A percentile compares a stretch with the other conserved stretches of the same genome.
Conservation (phyloP, 1,284 basidiomycete species). For the Leccinum glutinopallens region DNA sequence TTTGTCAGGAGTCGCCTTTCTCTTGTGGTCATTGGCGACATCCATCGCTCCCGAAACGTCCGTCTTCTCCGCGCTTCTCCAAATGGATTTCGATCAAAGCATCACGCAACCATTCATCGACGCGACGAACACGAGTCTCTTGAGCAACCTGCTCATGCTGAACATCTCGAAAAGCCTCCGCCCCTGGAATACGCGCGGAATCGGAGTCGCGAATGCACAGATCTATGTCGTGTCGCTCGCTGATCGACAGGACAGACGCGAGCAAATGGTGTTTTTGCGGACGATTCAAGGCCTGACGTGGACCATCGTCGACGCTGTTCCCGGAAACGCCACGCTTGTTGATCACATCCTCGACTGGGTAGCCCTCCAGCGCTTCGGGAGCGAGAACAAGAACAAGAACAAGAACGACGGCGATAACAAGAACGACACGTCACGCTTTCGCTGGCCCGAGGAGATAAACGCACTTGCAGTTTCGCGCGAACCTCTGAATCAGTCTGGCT, state of each 20-base stretch:
- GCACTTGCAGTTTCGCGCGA: slow-evolving; percentile 31
- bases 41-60: slow-evolving; percentile 20
- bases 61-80: slow-evolving; percentile 19
- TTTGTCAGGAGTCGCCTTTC: slow-evolving; percentile 26
- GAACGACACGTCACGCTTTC: slow-evolving; percentile 33
- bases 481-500: slow-evolving; percentile 36
- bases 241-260: slow-evolving; percentile 27
- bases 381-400: background rate
- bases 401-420: background rate
- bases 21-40: slow-evolving; percentile 28
- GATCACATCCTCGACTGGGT: slow-evolving; percentile 47
- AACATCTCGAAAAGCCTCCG: slow-evolving; percentile 24
- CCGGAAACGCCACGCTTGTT: slow-evolving; percentile 41
- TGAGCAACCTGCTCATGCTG: slow-evolving; percentile 35
- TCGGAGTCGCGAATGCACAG: slow-evolving; percentile 27
- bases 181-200: slow-evolving; percentile 17
- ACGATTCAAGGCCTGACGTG: slow-evolving; percentile 43
- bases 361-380: slow-evolving; percentile 33
- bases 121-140: slow-evolving; percentile 15
- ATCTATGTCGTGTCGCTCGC: slow-evolving; percentile 58
- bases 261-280: slow-evolving; percentile 28
- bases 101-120: background rate
- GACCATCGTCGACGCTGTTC: slow-evolving; percentile 54
- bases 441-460: slow-evolving; percentile 50
- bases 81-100: slow-evolving; percentile 15